Percentiles rank a stretch among this genome's conserved stretches.
These are phyloP conservation scores for Podaxis mareebaensis DNA, from an alignment of 768 basidiomycete species.

Conservation along the genomic window DNA sequence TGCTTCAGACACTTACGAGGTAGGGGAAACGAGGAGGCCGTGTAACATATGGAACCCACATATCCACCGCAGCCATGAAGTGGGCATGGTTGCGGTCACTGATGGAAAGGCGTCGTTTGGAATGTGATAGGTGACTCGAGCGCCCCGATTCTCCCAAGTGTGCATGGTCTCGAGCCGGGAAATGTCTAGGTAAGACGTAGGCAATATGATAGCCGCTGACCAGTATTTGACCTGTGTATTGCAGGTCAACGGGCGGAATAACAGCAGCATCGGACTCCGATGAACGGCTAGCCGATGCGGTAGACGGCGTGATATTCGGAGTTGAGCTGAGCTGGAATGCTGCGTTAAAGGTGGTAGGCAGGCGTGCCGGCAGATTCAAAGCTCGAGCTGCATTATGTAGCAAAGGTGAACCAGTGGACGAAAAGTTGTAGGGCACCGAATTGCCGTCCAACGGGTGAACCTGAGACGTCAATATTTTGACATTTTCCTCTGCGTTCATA, in stretches of 20 bases:
- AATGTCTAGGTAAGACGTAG: conserved; percentile 72
- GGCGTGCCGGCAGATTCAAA: conserved; percentile 63
- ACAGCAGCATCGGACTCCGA: conserved; percentile 33
- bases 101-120: conserved; percentile 53
- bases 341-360: conserved; percentile 59
- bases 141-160: not conserved
- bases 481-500: conserved; percentile 63
- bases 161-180: conserved; percentile 34
- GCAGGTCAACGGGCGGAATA: conserved; percentile 54
- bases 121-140: conserved; percentile 17
- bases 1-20: conserved; percentile 45
- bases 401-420: conserved; percentile 58
- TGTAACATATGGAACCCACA: conserved; percentile 70
- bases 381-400: conserved; percentile 70
- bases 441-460: conserved; percentile 75
- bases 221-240: conserved; percentile 74
- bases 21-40: conserved; percentile 75
- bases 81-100: conserved; percentile 62
- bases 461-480: conserved; percentile 71
- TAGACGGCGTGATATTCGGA: conserved; percentile 29
- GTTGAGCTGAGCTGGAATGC: conserved; percentile 43
- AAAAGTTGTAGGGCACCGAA: conserved; percentile 77
- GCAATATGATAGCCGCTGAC: conserved; percentile 78
- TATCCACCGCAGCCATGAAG: conserved; percentile 81
- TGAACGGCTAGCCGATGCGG: conserved; percentile 35